phyloP scores from a whole-genome alignment of 768 basidiomycete species.

The Boletus vermiculosoides region DNA sequence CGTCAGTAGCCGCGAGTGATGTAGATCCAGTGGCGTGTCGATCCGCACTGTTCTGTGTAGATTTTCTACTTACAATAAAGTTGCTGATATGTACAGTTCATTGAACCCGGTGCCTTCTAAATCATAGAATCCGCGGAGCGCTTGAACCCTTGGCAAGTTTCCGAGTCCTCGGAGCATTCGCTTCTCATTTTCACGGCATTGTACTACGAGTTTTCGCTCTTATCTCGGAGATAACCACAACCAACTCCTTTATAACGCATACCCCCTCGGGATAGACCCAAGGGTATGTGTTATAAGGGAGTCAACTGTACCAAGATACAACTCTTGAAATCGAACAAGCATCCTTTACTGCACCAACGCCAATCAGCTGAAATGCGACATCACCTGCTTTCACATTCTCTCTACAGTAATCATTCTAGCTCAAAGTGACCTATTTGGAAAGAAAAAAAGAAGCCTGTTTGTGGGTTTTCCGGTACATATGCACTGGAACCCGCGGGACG shows the following conservation, averaged over 20 bases:
- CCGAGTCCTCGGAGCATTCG: background rate
- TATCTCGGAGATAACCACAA: background rate
- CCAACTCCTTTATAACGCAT: no score
- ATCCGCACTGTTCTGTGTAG: background rate
- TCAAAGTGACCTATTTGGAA: background rate
- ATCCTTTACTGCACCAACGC: background rate
- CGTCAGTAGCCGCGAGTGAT: background rate
- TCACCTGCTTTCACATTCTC: background rate
- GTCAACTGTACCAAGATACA: background rate
- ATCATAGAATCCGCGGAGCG: background rate
- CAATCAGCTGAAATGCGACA: background rate
- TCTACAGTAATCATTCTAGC: background rate
- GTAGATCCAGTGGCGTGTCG: background rate
- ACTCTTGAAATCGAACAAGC: no score
- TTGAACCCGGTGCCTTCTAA: background rate
- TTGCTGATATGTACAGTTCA: no score
- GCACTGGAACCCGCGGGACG: background rate
- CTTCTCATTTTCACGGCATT: background rate
- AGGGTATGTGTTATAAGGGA: no score
- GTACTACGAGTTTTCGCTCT: background rate
- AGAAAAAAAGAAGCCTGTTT: background rate
- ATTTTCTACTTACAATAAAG: no score
- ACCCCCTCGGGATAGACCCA: no score
- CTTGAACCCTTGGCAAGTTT: background rate
- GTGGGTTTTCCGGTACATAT: background rate